A percentile compares a stretch with the other conserved stretches of the same genome.
Evolutionary conservation across 2,329 filamentous ascomycete species (phyloP).

Genomic region (Alternaria arborescens): DNA sequence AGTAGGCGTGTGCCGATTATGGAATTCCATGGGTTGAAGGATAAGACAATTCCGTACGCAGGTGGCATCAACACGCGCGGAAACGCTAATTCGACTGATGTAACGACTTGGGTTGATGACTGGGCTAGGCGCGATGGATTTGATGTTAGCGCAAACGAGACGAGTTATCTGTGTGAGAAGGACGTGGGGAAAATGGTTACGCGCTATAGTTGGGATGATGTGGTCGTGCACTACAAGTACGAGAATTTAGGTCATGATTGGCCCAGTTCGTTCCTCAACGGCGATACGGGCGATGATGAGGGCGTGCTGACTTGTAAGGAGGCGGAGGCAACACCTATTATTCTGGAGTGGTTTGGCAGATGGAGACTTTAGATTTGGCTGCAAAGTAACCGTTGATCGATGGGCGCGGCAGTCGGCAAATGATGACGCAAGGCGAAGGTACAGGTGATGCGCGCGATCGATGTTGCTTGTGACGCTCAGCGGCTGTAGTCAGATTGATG

Average conservation of each 20-base stretch:
- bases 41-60: constrained; percentile 53
- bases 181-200: constrained; percentile 40
- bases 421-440: background rate
- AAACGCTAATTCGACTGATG: constrained; percentile 29
- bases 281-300: constrained; percentile 27
- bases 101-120: constrained; percentile 45
- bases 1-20: constrained; percentile 51
- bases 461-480: background rate
- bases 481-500: background rate
- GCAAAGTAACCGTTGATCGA: background rate
- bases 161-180: constrained; percentile 39
- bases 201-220: constrained; percentile 39
- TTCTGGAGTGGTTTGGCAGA: constrained; percentile 43
- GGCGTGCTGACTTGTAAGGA: constrained; percentile 38
- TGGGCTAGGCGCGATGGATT: constrained; percentile 52
- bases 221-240: constrained; percentile 52
- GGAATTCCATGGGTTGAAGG: constrained; percentile 56
- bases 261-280: constrained; percentile 47
- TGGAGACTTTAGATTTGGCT: constrained; percentile 30
- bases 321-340: constrained; percentile 43
- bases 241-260: constrained; percentile 53
- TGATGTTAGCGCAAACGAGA: constrained; percentile 36
- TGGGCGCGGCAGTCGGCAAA: background rate
- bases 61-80: constrained; percentile 43
- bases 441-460: background rate